Evolutionary conservation across 2,329 filamentous ascomycete species (phyloP), one percentile per base, ranked within the genome.

Genomic region (Dactylellina parvicollis): DNA sequence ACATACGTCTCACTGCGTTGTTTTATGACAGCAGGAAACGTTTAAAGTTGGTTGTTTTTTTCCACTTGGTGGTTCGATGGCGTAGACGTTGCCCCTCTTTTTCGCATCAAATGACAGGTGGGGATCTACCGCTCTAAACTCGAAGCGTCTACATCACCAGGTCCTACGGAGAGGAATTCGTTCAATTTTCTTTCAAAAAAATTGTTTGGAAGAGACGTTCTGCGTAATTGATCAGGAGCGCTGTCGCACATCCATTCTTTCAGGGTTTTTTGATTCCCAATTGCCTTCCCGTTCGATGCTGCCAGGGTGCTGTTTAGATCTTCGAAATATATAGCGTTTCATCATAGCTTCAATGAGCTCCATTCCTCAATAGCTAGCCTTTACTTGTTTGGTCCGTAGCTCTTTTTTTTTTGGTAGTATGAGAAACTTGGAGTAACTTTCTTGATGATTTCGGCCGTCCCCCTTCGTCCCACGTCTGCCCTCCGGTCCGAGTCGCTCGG

Each of bases 401-500:
- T 34, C 30, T 14, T 34, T 34, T 34, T 34, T 34, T 7, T 14
- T 34, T 34, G 7, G 7, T 34, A 7, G 5, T 34, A 34, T 7
- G 30, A 34, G 5, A 34, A 7, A 34, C 30, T 7, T 34, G 30
- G 7, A 14, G 30, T 34, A 34, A 7, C 7, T 14, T 42, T 42
- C 8, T 42, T 7, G 14, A 34, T 42, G 7, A 46, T 46, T 46
- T 46, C 16, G 42, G 42, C 42, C 30, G 5, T 32, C 30, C 30
- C 12, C 30, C 30, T 20, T 42, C 7, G 18, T 42, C 32, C 28
- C 9, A 42, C n/a, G 12, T 30, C 42, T 18, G 57, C 52, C 22
- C 52, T 59, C 62, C 62, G 62, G 62, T 67, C 62, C 62, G 62
- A 67, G 59, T 67, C 47, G 54, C 52, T 67, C 62, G 62, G 62